phyloP scores from a whole-genome alignment of 2,329 filamentous ascomycete species.

The Tolypocladium ophioglossoides region DNA sequence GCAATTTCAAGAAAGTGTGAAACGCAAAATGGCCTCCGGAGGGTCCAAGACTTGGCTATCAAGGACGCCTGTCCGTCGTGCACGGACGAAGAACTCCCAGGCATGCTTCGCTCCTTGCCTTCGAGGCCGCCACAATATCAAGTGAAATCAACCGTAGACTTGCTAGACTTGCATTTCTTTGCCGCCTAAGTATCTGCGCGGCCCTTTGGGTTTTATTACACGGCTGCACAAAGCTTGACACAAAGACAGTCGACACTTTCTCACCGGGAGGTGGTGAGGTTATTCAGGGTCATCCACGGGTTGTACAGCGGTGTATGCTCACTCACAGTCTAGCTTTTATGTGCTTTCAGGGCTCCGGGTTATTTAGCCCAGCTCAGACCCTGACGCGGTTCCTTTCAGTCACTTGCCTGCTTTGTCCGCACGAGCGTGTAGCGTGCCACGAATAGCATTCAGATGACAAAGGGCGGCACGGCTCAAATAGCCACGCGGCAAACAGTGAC shows the following conservation, averaged over 20 bases:
- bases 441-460: not conserved
- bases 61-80: too few species aligned
- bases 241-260: not conserved
- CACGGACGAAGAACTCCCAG: not conserved
- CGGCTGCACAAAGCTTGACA: not conserved
- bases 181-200: too few species aligned
- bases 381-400: not conserved
- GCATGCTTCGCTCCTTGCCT: not conserved
- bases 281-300: too few species aligned
- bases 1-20: not conserved
- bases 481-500: too few species aligned
- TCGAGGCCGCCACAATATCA: not conserved
- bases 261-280: not conserved
- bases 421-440: too few species aligned
- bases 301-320: too few species aligned
- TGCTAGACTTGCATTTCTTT: too few species aligned
- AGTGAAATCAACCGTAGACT: not conserved
- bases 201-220: not conserved
- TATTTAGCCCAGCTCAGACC: not conserved
- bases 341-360: not conserved
- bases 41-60: not conserved
- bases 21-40: not conserved
- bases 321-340: not conserved
- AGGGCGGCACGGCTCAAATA: not conserved
- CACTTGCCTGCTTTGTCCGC: not conserved